A percentile compares a stretch with the other conserved stretches of the same genome.
These are phyloP conservation scores for Mollisiaceae sp. DNA, from an alignment of 2,329 filamentous ascomycete genomes.

Conservation along the genomic window DNA sequence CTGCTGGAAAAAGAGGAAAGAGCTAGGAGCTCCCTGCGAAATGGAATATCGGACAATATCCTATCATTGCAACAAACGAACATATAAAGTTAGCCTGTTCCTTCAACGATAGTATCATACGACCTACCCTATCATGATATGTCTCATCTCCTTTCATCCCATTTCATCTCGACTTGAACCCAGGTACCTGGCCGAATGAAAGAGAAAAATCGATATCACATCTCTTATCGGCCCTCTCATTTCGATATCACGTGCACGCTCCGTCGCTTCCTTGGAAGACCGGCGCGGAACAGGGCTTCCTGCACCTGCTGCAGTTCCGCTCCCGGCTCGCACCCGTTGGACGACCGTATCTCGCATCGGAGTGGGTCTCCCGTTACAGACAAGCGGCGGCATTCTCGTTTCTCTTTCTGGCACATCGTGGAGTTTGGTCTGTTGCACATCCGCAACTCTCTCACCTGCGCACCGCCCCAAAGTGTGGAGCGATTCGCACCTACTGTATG, in stretches of 20 bases:
- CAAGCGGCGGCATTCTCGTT: neutral
- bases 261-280: neutral
- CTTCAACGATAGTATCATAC: neutral
- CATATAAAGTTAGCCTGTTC: neutral
- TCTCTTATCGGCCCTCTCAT: neutral
- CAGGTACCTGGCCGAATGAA: too few relatives aligned
- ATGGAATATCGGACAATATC: neutral
- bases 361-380: neutral
- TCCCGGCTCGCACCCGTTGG: neutral
- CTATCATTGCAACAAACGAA: neutral
- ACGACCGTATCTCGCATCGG: neutral
- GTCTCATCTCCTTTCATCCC: too few relatives aligned
- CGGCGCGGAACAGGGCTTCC: neutral
- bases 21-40: neutral
- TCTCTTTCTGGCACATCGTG: neutral
- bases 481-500: neutral
- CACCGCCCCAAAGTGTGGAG: neutral
- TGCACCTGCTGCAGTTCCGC: slow-evolving; percentile 3
- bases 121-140: neutral
- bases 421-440: too few relatives aligned
- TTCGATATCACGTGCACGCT: neutral
- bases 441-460: neutral
- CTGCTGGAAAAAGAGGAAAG: too few relatives aligned
- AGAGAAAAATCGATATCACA: neutral
- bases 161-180: too few relatives aligned